phyloP scores from a whole-genome alignment of 2,329 filamentous ascomycete genomes.

The Apiospora koreana region DNA sequence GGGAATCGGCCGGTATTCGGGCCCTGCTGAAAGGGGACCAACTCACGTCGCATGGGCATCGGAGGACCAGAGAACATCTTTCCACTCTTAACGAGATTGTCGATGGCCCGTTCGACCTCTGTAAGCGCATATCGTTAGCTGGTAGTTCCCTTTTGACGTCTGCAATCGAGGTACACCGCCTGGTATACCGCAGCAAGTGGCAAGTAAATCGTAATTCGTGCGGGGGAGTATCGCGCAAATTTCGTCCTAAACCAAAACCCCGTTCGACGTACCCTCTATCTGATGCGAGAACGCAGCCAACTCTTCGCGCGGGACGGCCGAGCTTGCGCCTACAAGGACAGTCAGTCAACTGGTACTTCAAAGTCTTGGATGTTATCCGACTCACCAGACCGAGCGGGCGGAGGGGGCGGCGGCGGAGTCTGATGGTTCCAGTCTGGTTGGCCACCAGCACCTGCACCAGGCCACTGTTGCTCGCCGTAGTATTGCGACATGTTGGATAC shows the following conservation, averaged over 20 bases:
- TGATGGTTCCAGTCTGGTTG: constrained; percentile 75
- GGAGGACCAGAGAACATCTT: constrained; percentile 70
- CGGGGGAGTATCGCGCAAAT: neutral
- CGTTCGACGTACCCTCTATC: constrained; percentile 74
- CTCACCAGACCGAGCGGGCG: constrained; percentile 67
- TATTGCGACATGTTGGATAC: constrained; percentile 33
- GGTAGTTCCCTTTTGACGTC: constrained; percentile 11
- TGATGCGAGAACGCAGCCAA: constrained; percentile 79
- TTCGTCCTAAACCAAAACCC: constrained; percentile 12
- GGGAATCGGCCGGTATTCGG: constrained; percentile 6
- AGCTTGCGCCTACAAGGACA: constrained; percentile 64
- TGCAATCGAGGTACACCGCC: neutral
- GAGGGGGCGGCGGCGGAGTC: constrained; percentile 65
- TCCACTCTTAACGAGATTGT: constrained; percentile 95
- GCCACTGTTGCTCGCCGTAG: constrained; percentile 37
- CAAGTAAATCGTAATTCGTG: neutral
- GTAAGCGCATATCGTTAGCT: constrained; percentile 30
- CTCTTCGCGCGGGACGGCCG: constrained; percentile 73
- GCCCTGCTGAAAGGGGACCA: constrained; percentile 51
- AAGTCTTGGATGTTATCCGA: constrained; percentile 4
- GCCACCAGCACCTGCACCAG: constrained; percentile 40
- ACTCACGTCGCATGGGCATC: constrained; percentile 76
- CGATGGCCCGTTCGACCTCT: constrained; percentile 96
- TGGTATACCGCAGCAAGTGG: neutral
- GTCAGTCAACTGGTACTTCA: neutral